phyloP scores from a whole-genome alignment of 225 moss, liverwort and hornwort genomes.

The Bryoerythrophyllum caledonicum region DNA sequence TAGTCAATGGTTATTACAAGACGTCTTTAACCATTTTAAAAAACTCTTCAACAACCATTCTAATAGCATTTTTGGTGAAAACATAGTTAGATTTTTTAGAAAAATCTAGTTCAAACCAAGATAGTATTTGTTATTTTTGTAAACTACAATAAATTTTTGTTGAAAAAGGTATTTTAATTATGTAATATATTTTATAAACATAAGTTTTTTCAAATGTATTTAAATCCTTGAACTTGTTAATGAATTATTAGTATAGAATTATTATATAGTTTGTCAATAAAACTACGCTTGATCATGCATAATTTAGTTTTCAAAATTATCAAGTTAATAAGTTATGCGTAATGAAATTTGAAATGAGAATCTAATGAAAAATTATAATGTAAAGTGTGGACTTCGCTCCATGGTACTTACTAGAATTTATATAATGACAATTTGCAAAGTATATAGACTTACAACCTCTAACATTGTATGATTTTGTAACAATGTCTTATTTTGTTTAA shows the following conservation, averaged over 20 bases:
- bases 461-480: rapidly evolving
- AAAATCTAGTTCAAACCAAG: neutral
- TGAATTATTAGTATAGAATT: rapidly evolving
- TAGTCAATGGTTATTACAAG: neutral
- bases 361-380: rapidly evolving
- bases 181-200: rapidly evolving
- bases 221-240: neutral
- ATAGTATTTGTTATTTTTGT: too few species aligned
- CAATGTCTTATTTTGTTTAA: neutral
- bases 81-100: neutral
- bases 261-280: too few species aligned
- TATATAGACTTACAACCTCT: neutral
- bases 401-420: neutral
- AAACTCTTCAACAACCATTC: conserved; percentile 15
- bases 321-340: rapidly evolving
- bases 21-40: neutral
- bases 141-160: neutral
- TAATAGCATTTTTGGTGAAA: neutral
- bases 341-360: neutral
- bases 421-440: rapidly evolving
- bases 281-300: rapidly evolving
- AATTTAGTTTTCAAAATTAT: rapidly evolving
- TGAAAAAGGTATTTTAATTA: neutral
- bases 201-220: too few species aligned
- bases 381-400: too few species aligned